Base-by-base conservation (phyloP, 495 filamentous ascomycete species). In the Letharia lupina region DNA sequence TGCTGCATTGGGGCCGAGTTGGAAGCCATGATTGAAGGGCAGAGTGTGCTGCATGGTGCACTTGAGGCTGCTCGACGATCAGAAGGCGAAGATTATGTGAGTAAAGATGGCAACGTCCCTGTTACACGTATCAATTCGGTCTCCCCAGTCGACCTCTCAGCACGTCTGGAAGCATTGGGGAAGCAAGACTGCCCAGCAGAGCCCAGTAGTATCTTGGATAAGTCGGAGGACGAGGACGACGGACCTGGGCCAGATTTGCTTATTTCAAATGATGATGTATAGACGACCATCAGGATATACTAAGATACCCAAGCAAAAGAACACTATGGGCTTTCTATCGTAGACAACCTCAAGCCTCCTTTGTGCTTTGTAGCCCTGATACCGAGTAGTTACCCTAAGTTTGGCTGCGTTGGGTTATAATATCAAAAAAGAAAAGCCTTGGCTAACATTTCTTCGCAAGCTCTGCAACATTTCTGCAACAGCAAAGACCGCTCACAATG, bases 1-100 rank as follows among this genome's bases (percentile, higher is more conserved):
- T 93, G 89, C 65, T 92, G 90, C 65, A 87, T 97, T 66, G 89
- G 91, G 6, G 91, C 94, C 2, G 94, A 98, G 71, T 73, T 96
- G 6, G 89, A 93, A 69, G 93, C 95, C 11, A 85, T 96, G 62
- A 80, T 76, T 61, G 86, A 92, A 70, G 89, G 87, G 13, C 80
- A 83, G 64, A 76, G 76, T 3, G 81, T 96, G 68, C 77, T 98
- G 60, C 54, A 50, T 20, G 31, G 35, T 35, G 63, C 58, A 58
- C 44, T 65, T 18, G 76, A 82, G 42, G 79, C 64, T 70, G 12
- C 73, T 69, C 59, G 70, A 68, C 56, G 42, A 48, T 59, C 12
- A 35, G 13, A 50, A 61, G 28, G 23, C 15, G 28, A 59, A 65
- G 54, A 16, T 18, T 45, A 47, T 33, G 28, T 62, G 40, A 48